These are phyloP conservation scores for Musa schizocarpa DNA, from an alignment of 176 grass and related monocot species.

Conservation along the genomic window DNA sequence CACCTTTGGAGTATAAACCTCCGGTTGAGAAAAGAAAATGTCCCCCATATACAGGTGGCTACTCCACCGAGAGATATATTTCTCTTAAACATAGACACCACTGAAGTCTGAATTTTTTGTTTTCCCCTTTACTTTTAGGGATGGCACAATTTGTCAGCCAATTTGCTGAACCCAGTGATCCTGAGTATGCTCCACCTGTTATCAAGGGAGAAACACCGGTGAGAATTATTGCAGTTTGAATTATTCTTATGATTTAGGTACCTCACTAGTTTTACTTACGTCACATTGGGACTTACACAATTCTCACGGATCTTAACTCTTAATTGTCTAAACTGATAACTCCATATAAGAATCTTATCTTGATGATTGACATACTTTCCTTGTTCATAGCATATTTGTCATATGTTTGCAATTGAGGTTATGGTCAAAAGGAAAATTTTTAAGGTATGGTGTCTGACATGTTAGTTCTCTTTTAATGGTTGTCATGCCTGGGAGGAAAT, in stretches of 20 bases:
- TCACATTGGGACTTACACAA: too few relatives aligned
- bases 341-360: not conserved
- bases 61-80: not conserved
- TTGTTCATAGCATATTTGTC: too few relatives aligned
- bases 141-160: slow-evolving; percentile 51
- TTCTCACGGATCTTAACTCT: too few relatives aligned
- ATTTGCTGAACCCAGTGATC: slow-evolving; percentile 45
- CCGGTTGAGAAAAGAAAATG: slow-evolving; percentile 66
- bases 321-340: not conserved
- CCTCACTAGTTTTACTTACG: too few relatives aligned
- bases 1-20: slow-evolving; percentile 64
- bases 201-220: slow-evolving; percentile 50
- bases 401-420: too few relatives aligned
- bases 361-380: too few relatives aligned
- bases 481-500: too few relatives aligned
- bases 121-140: slow-evolving; percentile 21
- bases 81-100: not conserved
- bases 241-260: too few relatives aligned
- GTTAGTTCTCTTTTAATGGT: too few relatives aligned
- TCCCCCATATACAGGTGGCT: slow-evolving; percentile 46
- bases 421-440: too few relatives aligned
- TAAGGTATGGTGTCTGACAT: too few relatives aligned
- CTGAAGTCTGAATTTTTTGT: not conserved
- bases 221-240: not conserved
- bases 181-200: slow-evolving; percentile 52